These are phyloP conservation scores for Amylostereum chailletii DNA, from an alignment of 1,284 basidiomycete species.

Conservation along the genomic window DNA sequence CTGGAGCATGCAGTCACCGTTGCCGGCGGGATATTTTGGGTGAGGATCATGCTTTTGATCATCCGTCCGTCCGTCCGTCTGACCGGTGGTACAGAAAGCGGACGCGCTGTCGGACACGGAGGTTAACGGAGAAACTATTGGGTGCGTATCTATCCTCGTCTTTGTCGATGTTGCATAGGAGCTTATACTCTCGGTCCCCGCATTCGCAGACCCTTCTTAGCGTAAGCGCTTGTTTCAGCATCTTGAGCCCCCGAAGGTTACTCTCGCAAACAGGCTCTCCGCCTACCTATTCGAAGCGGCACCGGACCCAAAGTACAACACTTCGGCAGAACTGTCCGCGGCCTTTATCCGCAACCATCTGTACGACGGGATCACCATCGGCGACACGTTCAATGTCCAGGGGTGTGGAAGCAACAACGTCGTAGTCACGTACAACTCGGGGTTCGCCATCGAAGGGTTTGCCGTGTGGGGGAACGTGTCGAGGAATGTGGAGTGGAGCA, in stretches of 20 bases:
- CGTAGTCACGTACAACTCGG: neutral
- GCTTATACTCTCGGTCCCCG: too few relatives aligned
- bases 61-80: too few relatives aligned
- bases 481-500: too few relatives aligned
- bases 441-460: neutral
- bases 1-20: neutral
- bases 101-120: too few relatives aligned
- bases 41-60: neutral
- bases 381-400: neutral
- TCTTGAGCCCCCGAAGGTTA: too few relatives aligned
- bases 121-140: too few relatives aligned
- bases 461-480: too few relatives aligned
- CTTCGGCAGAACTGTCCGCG: neutral
- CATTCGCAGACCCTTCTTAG: too few relatives aligned
- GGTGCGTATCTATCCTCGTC: too few relatives aligned
- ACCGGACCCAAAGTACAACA: neutral
- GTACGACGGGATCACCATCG: neutral
- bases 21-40: constrained; percentile 4
- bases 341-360: neutral
- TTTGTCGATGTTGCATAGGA: too few relatives aligned
- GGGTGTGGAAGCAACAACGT: neutral
- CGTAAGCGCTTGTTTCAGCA: too few relatives aligned
- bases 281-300: neutral
- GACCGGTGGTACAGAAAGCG: too few relatives aligned
- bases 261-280: neutral